Base-by-base conservation (phyloP, 2,329 filamentous ascomycete genomes). In the Penicillium sp. region DNA sequence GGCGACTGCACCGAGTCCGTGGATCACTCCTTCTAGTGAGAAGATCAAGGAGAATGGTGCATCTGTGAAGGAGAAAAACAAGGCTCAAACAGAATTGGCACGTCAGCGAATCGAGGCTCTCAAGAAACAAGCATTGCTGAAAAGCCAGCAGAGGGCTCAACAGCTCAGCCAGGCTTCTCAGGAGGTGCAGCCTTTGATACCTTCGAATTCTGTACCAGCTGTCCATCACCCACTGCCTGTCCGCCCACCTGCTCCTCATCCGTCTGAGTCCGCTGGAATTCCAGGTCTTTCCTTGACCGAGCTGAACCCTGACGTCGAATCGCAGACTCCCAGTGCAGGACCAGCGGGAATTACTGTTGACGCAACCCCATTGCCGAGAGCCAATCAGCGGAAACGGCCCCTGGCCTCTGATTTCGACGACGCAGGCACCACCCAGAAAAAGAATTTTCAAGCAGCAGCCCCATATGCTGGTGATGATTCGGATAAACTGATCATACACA, bases 81-180 rank as follows among this genome's bases (percentile, higher is more conserved):
- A 89, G 72, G 86, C 86, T 19, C 85, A 92, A 66, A 96, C 91
- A 63, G 91, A 91, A 61, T 79, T 93, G 35, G 83, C 93, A 51
- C 88, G 91, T 66, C 86, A 92, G 72, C 92, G 92, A 68, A 89
- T 96, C 72, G 91, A 92, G 62, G 89, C 89, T 24, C 79, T 95
- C 24, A 87, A 88, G 68, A 88, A 86, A 60, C 77, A 76, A 65
- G 76, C 76, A 56, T 68, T 82, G 15, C 75, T 79, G 68, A 80
- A 74, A 69, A 75, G 53, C 62, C 77, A 72, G 68, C 76, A 71
- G 72, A 73, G 70, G 53, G 44, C 64, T 10, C 68, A 70, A 47
- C 44, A 62, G 24, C 63, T 63, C 26, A n/a, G 45, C 17, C 60
- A 58, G 22, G 42, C 53, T 26, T 26, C 30, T 17, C 58, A 57